A percentile compares a stretch with the other conserved stretches of the same genome.
Conservation (phyloP, 2,329 filamentous ascomycete species). For the Nothopassalora personata region DNA sequence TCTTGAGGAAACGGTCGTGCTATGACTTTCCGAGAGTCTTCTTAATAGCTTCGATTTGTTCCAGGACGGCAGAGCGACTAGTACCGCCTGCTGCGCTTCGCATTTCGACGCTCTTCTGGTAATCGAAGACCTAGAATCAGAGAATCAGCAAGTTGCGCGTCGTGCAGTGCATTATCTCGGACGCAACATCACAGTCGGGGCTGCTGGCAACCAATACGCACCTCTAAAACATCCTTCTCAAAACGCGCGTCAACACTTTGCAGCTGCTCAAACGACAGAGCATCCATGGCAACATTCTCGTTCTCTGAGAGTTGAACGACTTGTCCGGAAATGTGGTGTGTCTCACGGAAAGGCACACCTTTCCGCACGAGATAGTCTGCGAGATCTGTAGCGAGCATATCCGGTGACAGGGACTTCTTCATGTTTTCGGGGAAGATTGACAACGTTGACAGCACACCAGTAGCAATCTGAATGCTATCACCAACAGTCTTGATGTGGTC, state of each 20-base stretch:
- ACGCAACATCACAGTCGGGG: no score
- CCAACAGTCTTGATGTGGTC: slow-evolving; percentile 76
- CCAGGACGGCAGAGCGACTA: slow-evolving; percentile 60
- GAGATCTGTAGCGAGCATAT: slow-evolving; percentile 74
- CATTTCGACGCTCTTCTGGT: slow-evolving; percentile 77
- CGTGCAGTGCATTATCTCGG: no score
- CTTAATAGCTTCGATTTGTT: slow-evolving; percentile 56
- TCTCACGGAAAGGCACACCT: slow-evolving; percentile 72
- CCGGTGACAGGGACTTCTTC: slow-evolving; percentile 69
- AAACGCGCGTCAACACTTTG: slow-evolving; percentile 65
- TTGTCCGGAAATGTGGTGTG: slow-evolving; percentile 70
- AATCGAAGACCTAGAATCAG: slow-evolving; percentile 74
- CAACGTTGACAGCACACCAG: slow-evolving; percentile 71
- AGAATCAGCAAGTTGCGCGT: no score
- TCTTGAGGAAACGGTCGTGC: not conserved
- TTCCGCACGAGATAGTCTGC: slow-evolving; percentile 60
- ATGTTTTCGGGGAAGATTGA: slow-evolving; percentile 67
- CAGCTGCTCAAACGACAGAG: slow-evolving; percentile 61
- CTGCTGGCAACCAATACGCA: no score
- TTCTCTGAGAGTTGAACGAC: slow-evolving; percentile 68
- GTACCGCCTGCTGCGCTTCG: slow-evolving; percentile 72
- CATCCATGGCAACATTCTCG: slow-evolving; percentile 42
- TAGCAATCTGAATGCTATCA: slow-evolving; percentile 77
- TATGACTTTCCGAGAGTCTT: slow-evolving; percentile 29
- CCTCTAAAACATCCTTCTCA: slow-evolving; percentile 59